Conservation (phyloP, 2,329 filamentous ascomycete species). For the Exophiala sideris region DNA sequence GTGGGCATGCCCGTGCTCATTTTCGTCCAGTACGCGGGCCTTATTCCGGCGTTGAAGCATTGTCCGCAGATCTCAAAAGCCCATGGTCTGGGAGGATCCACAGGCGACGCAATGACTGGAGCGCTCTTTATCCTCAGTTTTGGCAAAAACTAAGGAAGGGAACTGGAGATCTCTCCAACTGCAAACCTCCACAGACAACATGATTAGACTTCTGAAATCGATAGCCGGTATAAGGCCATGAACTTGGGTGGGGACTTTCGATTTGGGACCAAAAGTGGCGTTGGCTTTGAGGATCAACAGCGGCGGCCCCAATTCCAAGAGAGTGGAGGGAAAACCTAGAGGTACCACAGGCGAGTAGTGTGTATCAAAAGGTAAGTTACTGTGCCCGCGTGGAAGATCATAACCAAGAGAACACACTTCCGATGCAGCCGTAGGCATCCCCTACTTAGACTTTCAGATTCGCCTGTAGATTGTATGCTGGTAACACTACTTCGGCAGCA, state of each 20-base stretch:
- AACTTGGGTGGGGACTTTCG: neutral
- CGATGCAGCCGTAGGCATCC: too few species aligned
- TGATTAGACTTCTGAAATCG: constrained; percentile 1
- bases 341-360: neutral
- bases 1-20: too few species aligned
- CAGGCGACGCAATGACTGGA: constrained; percentile 15
- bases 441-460: too few species aligned
- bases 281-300: constrained; percentile 1
- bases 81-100: constrained; percentile 1
- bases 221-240: constrained; percentile 8
- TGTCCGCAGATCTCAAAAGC: too few species aligned
- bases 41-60: too few species aligned
- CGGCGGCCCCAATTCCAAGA: constrained; percentile 1
- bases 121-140: constrained; percentile 10
- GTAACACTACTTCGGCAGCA: too few species aligned
- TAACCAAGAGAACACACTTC: too few species aligned
- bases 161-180: neutral
- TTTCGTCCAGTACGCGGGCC: too few species aligned
- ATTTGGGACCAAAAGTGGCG: neutral
- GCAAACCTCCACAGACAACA: constrained; percentile 1
- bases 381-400: too few species aligned
- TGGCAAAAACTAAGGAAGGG: neutral
- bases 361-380: too few species aligned
- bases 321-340: neutral
- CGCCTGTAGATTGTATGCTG: too few species aligned